Conservation (phyloP, 306 rosid genomes). For the Acacia acuminata region DNA sequence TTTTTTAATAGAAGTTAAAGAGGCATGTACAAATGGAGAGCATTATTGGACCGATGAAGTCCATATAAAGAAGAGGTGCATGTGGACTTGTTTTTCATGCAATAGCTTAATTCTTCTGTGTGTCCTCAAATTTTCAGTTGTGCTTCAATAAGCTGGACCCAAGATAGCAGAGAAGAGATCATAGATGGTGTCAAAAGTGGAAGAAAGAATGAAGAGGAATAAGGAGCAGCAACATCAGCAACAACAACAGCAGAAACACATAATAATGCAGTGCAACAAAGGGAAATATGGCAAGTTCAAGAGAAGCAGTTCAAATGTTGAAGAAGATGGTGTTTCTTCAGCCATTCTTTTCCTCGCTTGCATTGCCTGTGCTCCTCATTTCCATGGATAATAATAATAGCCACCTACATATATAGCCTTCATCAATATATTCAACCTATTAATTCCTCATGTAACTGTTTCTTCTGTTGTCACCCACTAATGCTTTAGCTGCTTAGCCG, state of each 20-base stretch:
- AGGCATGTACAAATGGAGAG: neutral
- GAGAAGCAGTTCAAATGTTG: slow-evolving; percentile 79
- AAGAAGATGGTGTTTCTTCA: slow-evolving; percentile 84
- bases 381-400: slow-evolving; percentile 26
- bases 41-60: slow-evolving; percentile 25
- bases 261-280: slow-evolving; percentile 70
- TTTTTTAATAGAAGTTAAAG: neutral
- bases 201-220: slow-evolving; percentile 67
- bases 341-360: slow-evolving; percentile 98
- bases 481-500: neutral
- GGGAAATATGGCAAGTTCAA: slow-evolving; percentile 76
- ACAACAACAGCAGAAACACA: slow-evolving; percentile 57
- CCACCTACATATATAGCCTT: neutral
- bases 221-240: slow-evolving; percentile 45
- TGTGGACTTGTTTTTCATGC: slow-evolving; percentile 32
- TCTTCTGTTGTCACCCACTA: neutral
- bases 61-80: slow-evolving; percentile 56
- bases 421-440: neutral
- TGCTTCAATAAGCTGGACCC: neutral
- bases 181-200: slow-evolving; percentile 78
- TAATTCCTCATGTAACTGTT: neutral
- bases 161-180: neutral
- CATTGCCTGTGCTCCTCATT: slow-evolving; percentile 75
- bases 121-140: neutral
- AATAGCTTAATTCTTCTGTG: neutral